Conservation (phyloP, 331 rosid species). For the Arachis monticola region DNA sequence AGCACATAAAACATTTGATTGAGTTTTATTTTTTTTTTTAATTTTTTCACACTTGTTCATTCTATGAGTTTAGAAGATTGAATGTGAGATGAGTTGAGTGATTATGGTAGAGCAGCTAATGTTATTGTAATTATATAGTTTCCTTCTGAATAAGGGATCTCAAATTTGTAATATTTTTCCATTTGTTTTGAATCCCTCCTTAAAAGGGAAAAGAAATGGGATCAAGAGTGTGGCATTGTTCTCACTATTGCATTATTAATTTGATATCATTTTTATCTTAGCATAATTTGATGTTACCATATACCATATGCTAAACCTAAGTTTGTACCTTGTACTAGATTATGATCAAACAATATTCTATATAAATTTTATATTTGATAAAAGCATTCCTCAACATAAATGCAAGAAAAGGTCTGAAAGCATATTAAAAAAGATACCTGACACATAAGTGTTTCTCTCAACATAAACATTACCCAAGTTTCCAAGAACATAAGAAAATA, state of each 20-base stretch:
- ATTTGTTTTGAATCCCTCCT: conserved; percentile 21
- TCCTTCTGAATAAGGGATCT: conserved; percentile 36
- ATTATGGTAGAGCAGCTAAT: conserved; percentile 27
- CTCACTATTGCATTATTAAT: background rate
- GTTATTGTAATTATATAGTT: conserved; percentile 33
- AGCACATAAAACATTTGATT: conserved; percentile 19
- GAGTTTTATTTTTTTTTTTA: no score
- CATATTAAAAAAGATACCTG: no score
- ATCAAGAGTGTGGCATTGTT: background rate
- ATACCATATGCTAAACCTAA: background rate
- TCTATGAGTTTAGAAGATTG: conserved; percentile 3
- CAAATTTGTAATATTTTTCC: conserved; percentile 22
- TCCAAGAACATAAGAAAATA: no score
- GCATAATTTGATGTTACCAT: background rate
- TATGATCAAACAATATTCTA: background rate
- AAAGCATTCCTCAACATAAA: no score
- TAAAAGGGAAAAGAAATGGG: conserved; percentile 2
- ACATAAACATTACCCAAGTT: no score
- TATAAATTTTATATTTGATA: background rate
- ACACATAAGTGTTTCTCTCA: no score
- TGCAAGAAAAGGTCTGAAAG: background rate
- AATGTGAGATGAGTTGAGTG: background rate
- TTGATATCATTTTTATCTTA: conserved; percentile 9
- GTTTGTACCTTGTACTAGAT: background rate
- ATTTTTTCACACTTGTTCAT: no score